A percentile compares a stretch with the other conserved stretches of the same genome.
Evolutionary conservation across 495 filamentous ascomycete species (phyloP).

Genomic region (Penicillium malachiteum): DNA sequence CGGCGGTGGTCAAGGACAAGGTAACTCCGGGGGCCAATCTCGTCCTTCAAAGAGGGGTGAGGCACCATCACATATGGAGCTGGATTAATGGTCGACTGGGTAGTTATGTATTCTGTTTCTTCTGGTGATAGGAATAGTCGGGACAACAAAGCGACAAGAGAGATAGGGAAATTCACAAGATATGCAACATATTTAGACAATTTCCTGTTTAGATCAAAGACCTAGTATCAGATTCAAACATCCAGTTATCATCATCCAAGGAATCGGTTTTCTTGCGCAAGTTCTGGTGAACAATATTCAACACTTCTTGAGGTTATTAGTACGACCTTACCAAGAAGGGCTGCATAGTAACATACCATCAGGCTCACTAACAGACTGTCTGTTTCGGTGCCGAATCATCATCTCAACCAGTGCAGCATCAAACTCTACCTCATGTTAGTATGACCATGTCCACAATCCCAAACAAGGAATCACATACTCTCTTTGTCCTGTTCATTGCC

Average conservation of each 20-base stretch:
- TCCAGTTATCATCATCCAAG: conserved; percentile 84
- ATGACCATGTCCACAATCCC: not conserved
- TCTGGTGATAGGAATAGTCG: not conserved
- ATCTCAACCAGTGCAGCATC: conserved; percentile 50
- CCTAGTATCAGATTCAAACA: conserved; percentile 74
- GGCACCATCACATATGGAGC: conserved; percentile 50
- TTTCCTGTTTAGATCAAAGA: not conserved
- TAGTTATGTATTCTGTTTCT: not conserved
- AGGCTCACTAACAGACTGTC: conserved; percentile 60
- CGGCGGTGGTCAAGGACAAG: conserved; percentile 56
- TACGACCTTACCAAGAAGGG: no score
- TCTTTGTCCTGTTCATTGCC: conserved; percentile 46
- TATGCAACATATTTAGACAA: not conserved
- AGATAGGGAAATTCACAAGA: not conserved
- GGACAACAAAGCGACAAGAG: no score
- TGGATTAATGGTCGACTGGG: conserved; percentile 42
- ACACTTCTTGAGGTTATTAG: conserved; percentile 53
- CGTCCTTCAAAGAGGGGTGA: conserved; percentile 44
- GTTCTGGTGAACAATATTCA: conserved; percentile 70
- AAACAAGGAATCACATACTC: conserved; percentile 30
- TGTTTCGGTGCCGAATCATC: conserved; percentile 61
- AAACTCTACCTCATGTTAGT: conserved; percentile 34
- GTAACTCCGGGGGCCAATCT: conserved; percentile 39
- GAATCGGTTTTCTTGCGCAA: conserved; percentile 68
- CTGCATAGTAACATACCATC: conserved; percentile 53